Conservation (phyloP, 2,329 filamentous ascomycete species). For the Eurotiales sp. region DNA sequence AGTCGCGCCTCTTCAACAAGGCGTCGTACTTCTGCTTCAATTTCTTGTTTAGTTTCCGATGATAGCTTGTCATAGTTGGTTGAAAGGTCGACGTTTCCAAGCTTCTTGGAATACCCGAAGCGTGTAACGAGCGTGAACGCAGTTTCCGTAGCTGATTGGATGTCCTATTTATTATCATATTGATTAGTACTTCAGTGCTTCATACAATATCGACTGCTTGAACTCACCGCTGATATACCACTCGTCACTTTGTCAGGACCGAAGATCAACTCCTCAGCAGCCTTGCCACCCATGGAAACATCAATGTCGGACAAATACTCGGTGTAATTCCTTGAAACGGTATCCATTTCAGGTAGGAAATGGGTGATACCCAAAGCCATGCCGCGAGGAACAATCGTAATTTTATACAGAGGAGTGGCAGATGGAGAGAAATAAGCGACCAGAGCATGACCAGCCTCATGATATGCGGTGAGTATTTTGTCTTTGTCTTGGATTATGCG, state of each 20-base stretch:
- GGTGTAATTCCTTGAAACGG: slow-evolving; percentile 79
- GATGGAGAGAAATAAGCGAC: slow-evolving; percentile 78
- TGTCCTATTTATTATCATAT: slow-evolving; percentile 56
- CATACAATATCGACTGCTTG: not conserved
- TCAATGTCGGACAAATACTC: slow-evolving; percentile 80
- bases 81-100: slow-evolving; percentile 86
- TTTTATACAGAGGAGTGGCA: slow-evolving; percentile 83
- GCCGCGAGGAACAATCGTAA: slow-evolving; percentile 91
- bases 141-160: slow-evolving; percentile 73
- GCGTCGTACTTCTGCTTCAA: slow-evolving; percentile 83
- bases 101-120: slow-evolving; percentile 80
- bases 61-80: slow-evolving; percentile 78
- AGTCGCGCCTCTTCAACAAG: slow-evolving; percentile 77
- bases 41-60: slow-evolving; percentile 77
- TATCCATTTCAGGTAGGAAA: slow-evolving; percentile 85
- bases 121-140: slow-evolving; percentile 85
- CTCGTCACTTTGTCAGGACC: slow-evolving; percentile 88
- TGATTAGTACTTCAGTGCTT: not conserved
- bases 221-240: slow-evolving; percentile 71
- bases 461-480: slow-evolving; percentile 92
- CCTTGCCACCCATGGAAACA: slow-evolving; percentile 78
- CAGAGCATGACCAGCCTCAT: slow-evolving; percentile 92
- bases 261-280: slow-evolving; percentile 85
- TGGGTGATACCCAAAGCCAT: slow-evolving; percentile 82
- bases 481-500: slow-evolving; percentile 90